These are phyloP conservation scores for Tylopilus rubrobrunneus DNA, from an alignment of 768 basidiomycete species.

Conservation along the genomic window DNA sequence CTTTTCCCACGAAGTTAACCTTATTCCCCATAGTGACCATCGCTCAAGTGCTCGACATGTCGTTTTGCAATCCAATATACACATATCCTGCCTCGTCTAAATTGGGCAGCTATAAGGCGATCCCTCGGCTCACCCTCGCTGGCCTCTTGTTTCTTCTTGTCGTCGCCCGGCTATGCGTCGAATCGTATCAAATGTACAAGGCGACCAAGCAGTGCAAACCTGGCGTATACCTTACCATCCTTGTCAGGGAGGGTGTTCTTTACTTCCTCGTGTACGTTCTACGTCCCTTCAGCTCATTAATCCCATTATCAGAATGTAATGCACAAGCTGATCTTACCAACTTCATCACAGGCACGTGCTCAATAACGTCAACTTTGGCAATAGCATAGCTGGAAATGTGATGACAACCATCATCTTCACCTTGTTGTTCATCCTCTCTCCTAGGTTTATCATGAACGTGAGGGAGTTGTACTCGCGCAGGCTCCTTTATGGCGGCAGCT, in stretches of 20 bases:
- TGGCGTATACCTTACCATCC: background rate
- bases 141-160: background rate
- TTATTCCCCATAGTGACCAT: conserved; percentile 10
- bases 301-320: background rate
- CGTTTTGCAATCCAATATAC: conserved; percentile 9
- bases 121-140: conserved; percentile 13
- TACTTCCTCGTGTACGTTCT: background rate
- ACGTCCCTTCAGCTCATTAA: background rate
- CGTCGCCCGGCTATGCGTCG: background rate
- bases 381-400: background rate
- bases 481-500: background rate
- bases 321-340: background rate
- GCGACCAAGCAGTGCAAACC: background rate
- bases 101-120: conserved; percentile 8
- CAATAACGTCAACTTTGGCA: conserved; percentile 9
- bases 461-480: background rate
- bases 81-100: background rate
- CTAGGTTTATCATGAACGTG: background rate
- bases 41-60: conserved; percentile 11
- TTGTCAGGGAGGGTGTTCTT: background rate
- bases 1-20: background rate
- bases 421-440: background rate
- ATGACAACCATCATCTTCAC: background rate
- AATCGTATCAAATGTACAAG: background rate
- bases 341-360: conserved; percentile 12